Percentiles rank a stretch among this genome's conserved stretches.
Evolutionary conservation across 2,329 filamentous ascomycete species (phyloP).

Genomic region (Diaporthe citriasiana): DNA sequence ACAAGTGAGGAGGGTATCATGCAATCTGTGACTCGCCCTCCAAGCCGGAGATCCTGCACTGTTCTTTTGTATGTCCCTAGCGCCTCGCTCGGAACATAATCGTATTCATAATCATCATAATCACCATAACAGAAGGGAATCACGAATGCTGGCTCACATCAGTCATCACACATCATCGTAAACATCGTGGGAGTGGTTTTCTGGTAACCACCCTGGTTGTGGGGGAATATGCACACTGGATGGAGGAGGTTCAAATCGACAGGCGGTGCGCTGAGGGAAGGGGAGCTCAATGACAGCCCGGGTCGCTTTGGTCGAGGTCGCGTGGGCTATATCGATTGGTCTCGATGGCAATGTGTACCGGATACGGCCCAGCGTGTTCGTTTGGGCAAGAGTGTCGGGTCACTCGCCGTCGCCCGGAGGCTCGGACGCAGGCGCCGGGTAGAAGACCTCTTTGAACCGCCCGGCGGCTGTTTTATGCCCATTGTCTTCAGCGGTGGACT

Average conservation of each 20-base stretch:
- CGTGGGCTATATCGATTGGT: neutral
- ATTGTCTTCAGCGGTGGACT: neutral
- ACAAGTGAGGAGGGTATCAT: conserved; percentile 21
- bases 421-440: conserved; percentile 42
- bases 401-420: conserved; percentile 33
- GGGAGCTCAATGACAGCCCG: neutral
- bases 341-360: no score
- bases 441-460: conserved; percentile 60
- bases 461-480: conserved; percentile 49
- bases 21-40: conserved; percentile 22
- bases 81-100: conserved; percentile 5
- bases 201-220: neutral
- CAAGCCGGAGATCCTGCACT: neutral
- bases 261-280: no score
- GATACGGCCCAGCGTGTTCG: neutral
- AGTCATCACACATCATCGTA: conserved; percentile 20
- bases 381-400: neutral
- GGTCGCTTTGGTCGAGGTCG: neutral
- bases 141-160: neutral
- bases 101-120: neutral
- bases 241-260: neutral
- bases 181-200: neutral
- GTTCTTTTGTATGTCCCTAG: neutral
- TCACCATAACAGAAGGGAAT: neutral
- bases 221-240: neutral